phyloP scores from a whole-genome alignment of 352 stramenopile species.

The Phytophthora citrophthora region DNA sequence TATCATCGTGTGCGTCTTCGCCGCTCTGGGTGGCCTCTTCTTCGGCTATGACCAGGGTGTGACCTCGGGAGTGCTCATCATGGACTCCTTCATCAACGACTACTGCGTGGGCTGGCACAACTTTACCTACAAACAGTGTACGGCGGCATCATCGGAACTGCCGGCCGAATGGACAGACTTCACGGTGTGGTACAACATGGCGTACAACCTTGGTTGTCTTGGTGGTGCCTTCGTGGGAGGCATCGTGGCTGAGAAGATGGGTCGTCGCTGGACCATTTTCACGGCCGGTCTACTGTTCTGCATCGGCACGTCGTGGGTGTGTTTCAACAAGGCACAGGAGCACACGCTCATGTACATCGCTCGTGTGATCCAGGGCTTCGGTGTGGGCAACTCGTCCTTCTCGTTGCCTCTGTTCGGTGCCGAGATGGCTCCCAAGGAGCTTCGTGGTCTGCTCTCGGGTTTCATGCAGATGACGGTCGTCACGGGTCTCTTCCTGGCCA shows the following conservation, averaged over 20 bases:
- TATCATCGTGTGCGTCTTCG: too few relatives aligned
- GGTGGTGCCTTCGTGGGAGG: neutral
- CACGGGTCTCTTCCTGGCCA: too few relatives aligned
- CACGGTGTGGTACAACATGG: neutral
- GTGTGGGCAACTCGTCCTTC: neutral
- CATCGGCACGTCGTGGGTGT: neutral
- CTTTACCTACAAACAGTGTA: neutral
- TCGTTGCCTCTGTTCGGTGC: neutral
- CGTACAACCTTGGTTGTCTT: neutral
- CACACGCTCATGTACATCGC: neutral
- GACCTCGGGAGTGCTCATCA: too few relatives aligned
- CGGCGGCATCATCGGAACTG: constrained; percentile 10
- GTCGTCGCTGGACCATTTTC: neutral
- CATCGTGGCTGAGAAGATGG: neutral
- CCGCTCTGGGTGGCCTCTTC: too few relatives aligned
- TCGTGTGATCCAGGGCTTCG: neutral
- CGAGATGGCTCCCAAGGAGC: too few relatives aligned
- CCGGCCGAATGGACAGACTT: neutral
- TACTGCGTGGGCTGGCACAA: neutral
- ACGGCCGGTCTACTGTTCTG: neutral
- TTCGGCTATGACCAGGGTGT: too few relatives aligned
- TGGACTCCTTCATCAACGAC: too few relatives aligned
- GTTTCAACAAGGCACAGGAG: neutral
- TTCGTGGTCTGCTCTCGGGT: too few relatives aligned
- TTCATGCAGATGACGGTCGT: too few relatives aligned